Base-by-base conservation (phyloP, 2,329 filamentous ascomycete genomes). In the Graphilbum sp. region DNA sequence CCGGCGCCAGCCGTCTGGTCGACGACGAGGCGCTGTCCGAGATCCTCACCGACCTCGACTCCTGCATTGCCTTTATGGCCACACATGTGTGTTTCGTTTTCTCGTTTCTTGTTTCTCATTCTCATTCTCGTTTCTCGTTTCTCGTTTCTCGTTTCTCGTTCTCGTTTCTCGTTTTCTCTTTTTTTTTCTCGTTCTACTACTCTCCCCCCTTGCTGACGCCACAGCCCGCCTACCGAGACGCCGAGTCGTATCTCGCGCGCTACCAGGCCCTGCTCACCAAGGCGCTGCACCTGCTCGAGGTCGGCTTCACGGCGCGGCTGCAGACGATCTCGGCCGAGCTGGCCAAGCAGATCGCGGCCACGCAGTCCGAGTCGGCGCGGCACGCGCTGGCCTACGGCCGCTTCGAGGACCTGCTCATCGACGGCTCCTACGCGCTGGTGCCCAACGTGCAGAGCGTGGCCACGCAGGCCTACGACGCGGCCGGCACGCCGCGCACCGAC, bases 41-140 rank as follows among this genome's bases (percentile, higher is more conserved):
- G 38, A 92, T 96, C 67, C 63, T 98, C 35, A 69, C 73, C 34
- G 88, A 85, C 45, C 64, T 98, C 36, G 87, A 96, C 57, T 75
- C 84, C 38, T 98, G 88, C 54, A 74, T 98, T 47, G 79, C 78
- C 23, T 96, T 96, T 53, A 95, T 96, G 86, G 72, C 82, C 43
- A 67, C 73, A 37, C 84, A 95, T 61, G 81, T 86, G 58, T 54
- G 77, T 55, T 55, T 33, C n/a, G n/a, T 12, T 15, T 25, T 25
- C 7, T 55, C 55, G 34, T 12, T n/a, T 42, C 27, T 23, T 16
- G 24, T 3, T n/a, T 43, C 25, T 24, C 19, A 15, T 2, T 11
- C 19, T 21, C n/a, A n/a, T n/a, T n/a, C n/a, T n/a, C n/a, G n/a
- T n/a, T n/a, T n/a, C n/a, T n/a, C n/a, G n/a, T n/a, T n/a, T n/a